Evolutionary conservation across 805 yeast genomes (phyloP).

Genomic region (Priceomyces castillae): DNA sequence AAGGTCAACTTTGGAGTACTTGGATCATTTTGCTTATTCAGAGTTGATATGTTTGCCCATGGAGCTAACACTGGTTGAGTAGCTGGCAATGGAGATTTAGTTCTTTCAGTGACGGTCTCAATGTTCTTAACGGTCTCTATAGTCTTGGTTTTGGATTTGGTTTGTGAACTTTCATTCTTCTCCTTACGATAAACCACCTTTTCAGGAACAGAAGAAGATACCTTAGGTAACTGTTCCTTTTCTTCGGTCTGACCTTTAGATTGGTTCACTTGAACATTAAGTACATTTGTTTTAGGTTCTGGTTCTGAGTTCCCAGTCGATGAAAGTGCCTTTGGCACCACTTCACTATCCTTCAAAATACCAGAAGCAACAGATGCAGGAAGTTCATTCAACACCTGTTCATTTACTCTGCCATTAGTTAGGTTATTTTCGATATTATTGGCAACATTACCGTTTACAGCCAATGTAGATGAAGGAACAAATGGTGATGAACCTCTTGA

Average conservation of each 20-base stretch:
- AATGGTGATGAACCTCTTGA: slow-evolving; percentile 43
- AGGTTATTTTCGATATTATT: not conserved
- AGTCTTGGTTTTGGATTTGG: not conserved
- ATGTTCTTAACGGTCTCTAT: not conserved
- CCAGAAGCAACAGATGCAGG: slow-evolving; percentile 41
- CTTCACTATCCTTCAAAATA: slow-evolving; percentile 31
- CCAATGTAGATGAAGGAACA: slow-evolving; percentile 20
- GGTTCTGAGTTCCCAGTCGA: not conserved
- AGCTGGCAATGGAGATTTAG: slow-evolving; percentile 10
- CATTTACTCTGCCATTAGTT: slow-evolving; percentile 14
- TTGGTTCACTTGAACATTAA: not conserved
- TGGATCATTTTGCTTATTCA: slow-evolving; percentile 10
- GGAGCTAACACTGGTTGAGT: slow-evolving; percentile 41
- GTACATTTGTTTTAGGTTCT: not conserved
- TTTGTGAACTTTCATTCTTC: not conserved
- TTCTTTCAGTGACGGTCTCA: not conserved
- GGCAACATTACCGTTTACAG: slow-evolving; percentile 3
- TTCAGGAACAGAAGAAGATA: not conserved
- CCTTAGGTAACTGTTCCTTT: not conserved
- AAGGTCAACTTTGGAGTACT: slow-evolving; percentile 43
- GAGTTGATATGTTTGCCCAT: slow-evolving; percentile 44
- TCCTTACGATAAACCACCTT: not conserved
- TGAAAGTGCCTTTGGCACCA: not conserved
- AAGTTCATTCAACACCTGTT: slow-evolving; percentile 34
- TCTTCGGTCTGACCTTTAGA: not conserved